Conservation (phyloP, 306 rosid genomes). For the apple (Malus domestica) region DNA sequence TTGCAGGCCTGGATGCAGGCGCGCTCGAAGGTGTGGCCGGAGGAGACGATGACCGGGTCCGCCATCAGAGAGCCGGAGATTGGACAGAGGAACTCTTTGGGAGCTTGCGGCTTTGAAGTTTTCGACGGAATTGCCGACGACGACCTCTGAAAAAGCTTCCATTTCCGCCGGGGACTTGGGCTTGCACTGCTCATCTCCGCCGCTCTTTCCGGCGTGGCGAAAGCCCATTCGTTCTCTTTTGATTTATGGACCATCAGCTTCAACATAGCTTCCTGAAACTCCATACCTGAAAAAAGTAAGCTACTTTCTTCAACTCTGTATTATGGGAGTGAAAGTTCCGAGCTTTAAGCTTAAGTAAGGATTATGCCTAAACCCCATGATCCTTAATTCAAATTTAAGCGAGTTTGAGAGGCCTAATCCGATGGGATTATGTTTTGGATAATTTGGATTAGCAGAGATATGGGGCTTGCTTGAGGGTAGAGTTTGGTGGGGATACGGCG, state of each 20-base stretch:
- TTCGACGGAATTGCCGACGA: conserved; percentile 27
- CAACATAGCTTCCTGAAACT: conserved; percentile 48
- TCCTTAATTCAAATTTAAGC: too few relatives aligned
- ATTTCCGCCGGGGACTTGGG: conserved; percentile 37
- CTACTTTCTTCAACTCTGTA: background rate
- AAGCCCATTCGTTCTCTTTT: conserved; percentile 14
- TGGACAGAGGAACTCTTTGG: conserved; percentile 79
- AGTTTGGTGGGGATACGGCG: background rate
- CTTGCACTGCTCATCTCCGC: conserved; percentile 4
- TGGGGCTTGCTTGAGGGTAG: background rate
- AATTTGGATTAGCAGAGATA: background rate
- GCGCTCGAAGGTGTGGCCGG: conserved; percentile 85
- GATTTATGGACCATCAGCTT: conserved; percentile 32
- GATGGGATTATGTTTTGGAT: background rate
- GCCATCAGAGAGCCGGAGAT: conserved; percentile 63
- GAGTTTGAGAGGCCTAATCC: background rate
- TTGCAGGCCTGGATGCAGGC: conserved; percentile 49
- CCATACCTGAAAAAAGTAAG: conserved; percentile 26
- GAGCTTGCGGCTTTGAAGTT: conserved; percentile 27
- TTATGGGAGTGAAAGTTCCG: background rate
- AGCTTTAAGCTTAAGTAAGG: background rate
- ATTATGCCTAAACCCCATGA: background rate
- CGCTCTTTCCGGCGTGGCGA: background rate
- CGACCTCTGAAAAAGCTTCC: conserved; percentile 53
- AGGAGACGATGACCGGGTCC: conserved; percentile 84